phyloP scores from a whole-genome alignment of 1,284 basidiomycete genomes.

The Schizophyllum amplum region DNA sequence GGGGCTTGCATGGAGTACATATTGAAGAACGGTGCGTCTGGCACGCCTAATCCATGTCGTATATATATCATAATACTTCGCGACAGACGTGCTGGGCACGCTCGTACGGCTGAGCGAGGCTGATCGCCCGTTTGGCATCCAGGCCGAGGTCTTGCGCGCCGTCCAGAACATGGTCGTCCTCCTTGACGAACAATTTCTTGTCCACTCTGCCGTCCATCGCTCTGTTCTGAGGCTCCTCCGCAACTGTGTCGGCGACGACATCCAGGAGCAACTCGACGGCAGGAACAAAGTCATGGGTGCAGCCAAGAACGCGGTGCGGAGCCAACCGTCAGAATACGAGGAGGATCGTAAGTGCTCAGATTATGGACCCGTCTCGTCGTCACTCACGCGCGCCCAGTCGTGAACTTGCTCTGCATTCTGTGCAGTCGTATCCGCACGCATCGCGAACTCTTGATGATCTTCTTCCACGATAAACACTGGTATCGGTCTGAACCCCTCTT shows the following conservation, averaged over 20 bases:
- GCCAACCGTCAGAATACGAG: conserved; percentile 77
- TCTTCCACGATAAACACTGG: conserved; percentile 90
- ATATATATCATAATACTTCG: conserved; percentile 1
- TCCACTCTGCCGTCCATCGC: conserved; percentile 85
- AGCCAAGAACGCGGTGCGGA: conserved; percentile 58
- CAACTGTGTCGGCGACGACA: conserved; percentile 85
- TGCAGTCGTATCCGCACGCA: conserved; percentile 87
- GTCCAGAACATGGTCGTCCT: conserved; percentile 86
- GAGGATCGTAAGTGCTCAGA: conserved; percentile 58
- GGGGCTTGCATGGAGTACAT: conserved; percentile 88
- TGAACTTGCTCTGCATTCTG: conserved; percentile 84
- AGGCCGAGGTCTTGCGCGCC: conserved; percentile 76
- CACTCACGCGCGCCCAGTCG: conserved; percentile 41
- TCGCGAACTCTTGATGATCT: conserved; percentile 88
- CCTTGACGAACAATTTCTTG: conserved; percentile 85
- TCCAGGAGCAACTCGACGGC: conserved; percentile 78
- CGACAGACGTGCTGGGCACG: conserved; percentile 72
- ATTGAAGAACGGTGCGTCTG: conserved; percentile 71
- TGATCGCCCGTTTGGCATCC: conserved; percentile 79
- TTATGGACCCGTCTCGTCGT: conserved; percentile 4
- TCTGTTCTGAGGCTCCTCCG: conserved; percentile 83
- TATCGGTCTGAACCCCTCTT: conserved; percentile 64
- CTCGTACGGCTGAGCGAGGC: conserved; percentile 81
- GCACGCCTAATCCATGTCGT: too few relatives aligned
- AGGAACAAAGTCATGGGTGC: conserved; percentile 73